Evolutionary conservation across 2,329 filamentous ascomycete species (phyloP).

Genomic region (Exophiala xenobiotica): DNA sequence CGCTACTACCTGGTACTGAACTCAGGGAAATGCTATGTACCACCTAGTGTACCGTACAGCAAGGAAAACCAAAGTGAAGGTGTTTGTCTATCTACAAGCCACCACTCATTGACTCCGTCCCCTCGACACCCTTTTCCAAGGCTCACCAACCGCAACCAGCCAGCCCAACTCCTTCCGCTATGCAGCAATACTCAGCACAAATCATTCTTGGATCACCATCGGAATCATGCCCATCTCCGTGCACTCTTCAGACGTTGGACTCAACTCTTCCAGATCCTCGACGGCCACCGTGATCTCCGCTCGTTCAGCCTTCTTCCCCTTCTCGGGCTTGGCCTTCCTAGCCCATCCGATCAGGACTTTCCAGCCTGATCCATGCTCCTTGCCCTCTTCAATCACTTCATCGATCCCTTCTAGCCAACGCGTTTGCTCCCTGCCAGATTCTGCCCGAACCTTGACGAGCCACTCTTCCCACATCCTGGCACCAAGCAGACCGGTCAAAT

Average conservation of each 20-base stretch:
- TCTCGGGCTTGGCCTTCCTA: constrained; percentile 46
- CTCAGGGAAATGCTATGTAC: too few relatives aligned
- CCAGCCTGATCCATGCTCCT: constrained; percentile 58
- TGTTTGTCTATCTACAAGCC: too few relatives aligned
- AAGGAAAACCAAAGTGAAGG: too few relatives aligned
- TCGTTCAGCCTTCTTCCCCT: constrained; percentile 8
- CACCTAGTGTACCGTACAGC: too few relatives aligned
- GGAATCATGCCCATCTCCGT: constrained; percentile 24
- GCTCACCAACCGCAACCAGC: not conserved
- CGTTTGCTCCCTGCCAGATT: constrained; percentile 64
- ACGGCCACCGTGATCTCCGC: constrained; percentile 24
- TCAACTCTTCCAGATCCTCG: constrained; percentile 20
- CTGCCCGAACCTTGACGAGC: constrained; percentile 82
- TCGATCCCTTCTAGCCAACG: constrained; percentile 54
- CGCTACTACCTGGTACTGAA: too few relatives aligned
- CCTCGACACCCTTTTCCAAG: too few relatives aligned
- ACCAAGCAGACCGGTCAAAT: constrained; percentile 76
- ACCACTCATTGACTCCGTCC: too few relatives aligned
- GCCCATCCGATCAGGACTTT: constrained; percentile 61
- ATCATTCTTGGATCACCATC: constrained; percentile 24
- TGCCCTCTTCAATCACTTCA: constrained; percentile 59
- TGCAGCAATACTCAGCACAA: not conserved
- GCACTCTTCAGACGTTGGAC: constrained; percentile 9
- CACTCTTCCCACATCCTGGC: constrained; percentile 95
- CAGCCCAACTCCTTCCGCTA: constrained; percentile 3